phyloP scores from a whole-genome alignment of 2,329 filamentous ascomycete species.

The Arthrobotrys megalospora region DNA sequence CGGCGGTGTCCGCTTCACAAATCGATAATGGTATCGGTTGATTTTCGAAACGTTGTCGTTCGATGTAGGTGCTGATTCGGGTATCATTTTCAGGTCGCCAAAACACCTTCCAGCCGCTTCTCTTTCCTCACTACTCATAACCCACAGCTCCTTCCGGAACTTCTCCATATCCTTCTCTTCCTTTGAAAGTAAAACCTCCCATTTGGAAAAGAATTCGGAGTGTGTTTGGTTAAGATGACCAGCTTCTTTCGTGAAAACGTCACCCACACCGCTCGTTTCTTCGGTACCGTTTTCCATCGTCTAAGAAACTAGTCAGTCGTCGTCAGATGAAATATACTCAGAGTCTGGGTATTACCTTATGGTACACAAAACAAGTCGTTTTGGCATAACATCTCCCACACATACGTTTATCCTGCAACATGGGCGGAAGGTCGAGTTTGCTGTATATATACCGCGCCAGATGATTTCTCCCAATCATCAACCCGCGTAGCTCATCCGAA shows the following conservation, averaged over 20 bases:
- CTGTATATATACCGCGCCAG: slow-evolving; percentile 88
- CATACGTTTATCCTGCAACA: slow-evolving; percentile 84
- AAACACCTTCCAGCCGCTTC: slow-evolving; percentile 80
- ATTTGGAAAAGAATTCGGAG: slow-evolving; percentile 89
- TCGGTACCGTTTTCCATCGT: slow-evolving; percentile 82
- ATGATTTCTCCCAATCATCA: slow-evolving; percentile 96
- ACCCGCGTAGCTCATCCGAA: slow-evolving; percentile 89
- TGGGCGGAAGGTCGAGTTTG: slow-evolving; percentile 84
- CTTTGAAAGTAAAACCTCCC: slow-evolving; percentile 92
- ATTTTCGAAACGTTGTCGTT: slow-evolving; percentile 83
- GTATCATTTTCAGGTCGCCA: slow-evolving; percentile 85
- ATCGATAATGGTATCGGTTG: slow-evolving; percentile 89
- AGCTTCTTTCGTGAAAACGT: slow-evolving; percentile 86
- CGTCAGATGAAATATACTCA: background rate
- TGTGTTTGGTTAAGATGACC: slow-evolving; percentile 81
- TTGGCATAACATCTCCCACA: slow-evolving; percentile 94
- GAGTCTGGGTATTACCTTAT: slow-evolving; percentile 75
- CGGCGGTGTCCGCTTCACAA: slow-evolving; percentile 76
- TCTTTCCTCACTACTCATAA: slow-evolving; percentile 89
- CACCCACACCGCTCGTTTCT: slow-evolving; percentile 83
- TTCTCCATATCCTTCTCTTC: slow-evolving; percentile 93
- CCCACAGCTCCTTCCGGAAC: slow-evolving; percentile 92
- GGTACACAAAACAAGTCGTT: slow-evolving; percentile 90
- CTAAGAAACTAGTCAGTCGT: slow-evolving; percentile 28
- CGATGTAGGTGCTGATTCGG: slow-evolving; percentile 76